These are phyloP conservation scores for Aureobasidium sp. DNA, from an alignment of 2,329 filamentous ascomycete species.

Conservation along the genomic window DNA sequence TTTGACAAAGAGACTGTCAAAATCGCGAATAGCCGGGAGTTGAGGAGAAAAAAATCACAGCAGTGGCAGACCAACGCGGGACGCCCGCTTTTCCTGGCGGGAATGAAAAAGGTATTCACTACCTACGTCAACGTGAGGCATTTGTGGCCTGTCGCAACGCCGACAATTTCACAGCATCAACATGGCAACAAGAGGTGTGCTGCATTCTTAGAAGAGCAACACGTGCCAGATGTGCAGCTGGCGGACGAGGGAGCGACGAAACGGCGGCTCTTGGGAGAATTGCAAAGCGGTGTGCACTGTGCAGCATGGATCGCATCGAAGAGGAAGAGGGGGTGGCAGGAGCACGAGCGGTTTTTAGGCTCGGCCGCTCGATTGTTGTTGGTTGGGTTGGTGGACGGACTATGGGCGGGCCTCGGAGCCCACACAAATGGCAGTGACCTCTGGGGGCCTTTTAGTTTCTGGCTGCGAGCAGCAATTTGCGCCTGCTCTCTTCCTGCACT, in stretches of 20 bases:
- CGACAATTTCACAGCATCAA: not conserved
- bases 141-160: constrained; percentile 1
- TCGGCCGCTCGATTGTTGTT: not conserved
- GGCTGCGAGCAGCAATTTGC: constrained; percentile 5
- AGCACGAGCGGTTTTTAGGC: not conserved
- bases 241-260: not conserved
- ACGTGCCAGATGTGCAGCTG: not conserved
- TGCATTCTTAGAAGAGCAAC: not conserved
- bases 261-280: not conserved
- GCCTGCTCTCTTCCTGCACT: constrained; percentile 3
- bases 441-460: constrained; percentile 4
- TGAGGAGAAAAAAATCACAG: not conserved
- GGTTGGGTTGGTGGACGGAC: not conserved
- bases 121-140: constrained; percentile 12
- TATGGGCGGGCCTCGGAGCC: constrained; percentile 4
- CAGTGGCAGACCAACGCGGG: not conserved
- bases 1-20: not conserved
- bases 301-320: not conserved
- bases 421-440: not conserved
- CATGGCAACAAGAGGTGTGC: not conserved
- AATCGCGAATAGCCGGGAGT: not conserved
- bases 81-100: constrained; percentile 1
- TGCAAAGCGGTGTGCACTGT: constrained; percentile 10
- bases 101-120: not conserved
- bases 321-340: constrained; percentile 3